phyloP scores from a whole-genome alignment of 768 basidiomycete species.

The Lepiota brunneoincarnata region DNA sequence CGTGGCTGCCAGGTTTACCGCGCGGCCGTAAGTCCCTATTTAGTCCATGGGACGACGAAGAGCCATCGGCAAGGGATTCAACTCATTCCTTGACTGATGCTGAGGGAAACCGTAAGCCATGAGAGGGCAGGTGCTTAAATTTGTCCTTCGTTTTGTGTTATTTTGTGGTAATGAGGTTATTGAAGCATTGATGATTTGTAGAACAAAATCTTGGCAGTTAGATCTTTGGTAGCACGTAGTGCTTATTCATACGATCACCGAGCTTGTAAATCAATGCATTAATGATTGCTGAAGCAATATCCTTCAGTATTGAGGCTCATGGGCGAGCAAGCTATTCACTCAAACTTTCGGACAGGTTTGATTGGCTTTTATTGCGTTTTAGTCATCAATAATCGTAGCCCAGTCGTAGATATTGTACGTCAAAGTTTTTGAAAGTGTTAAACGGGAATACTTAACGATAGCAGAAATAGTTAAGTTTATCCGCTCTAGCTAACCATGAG shows the following conservation, averaged over 20 bases:
- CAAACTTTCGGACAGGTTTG: neutral
- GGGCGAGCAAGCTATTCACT: neutral
- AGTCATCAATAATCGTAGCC: conserved; percentile 11
- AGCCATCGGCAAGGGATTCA: conserved; percentile 23
- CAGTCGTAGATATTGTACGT: conserved; percentile 9
- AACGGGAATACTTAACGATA: conserved; percentile 6
- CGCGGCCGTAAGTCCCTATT: conserved; percentile 69
- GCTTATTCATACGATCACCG: conserved; percentile 5
- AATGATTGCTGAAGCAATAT: neutral
- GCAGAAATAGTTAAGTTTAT: conserved; percentile 12
- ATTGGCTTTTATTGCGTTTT: conserved; percentile 6
- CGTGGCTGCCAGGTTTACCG: conserved; percentile 68
- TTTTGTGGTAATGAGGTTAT: neutral
- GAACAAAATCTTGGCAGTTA: conserved; percentile 1
- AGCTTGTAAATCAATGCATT: conserved; percentile 6
- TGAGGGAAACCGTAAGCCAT: neutral
- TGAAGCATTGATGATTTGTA: conserved; percentile 5
- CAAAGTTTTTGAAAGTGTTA: neutral
- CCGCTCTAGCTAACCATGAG: conserved; percentile 12
- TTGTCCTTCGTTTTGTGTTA: neutral
- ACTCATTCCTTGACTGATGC: conserved; percentile 4
- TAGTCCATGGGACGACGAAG: conserved; percentile 83
- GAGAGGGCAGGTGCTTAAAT: neutral
- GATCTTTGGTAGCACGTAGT: neutral
- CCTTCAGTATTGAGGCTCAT: neutral